Conservation (phyloP, 352 stramenopile genomes). For the Phytopythium kandeliae region DNA sequence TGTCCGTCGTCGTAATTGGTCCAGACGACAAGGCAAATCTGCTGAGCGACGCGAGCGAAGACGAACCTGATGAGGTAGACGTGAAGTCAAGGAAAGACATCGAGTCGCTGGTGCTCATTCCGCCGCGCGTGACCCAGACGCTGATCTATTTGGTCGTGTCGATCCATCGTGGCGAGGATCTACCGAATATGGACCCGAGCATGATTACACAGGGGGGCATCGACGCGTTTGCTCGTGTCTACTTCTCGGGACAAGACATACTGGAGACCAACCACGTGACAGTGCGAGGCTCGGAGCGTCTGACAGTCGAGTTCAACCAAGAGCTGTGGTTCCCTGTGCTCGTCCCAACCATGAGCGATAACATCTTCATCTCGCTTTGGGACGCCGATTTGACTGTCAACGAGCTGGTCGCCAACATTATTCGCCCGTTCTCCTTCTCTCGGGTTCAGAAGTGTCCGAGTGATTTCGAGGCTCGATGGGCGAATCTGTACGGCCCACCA, state of each 20-base stretch:
- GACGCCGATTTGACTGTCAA: conserved; percentile 69
- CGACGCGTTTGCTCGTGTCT: conserved; percentile 75
- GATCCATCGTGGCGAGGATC: conserved; percentile 67
- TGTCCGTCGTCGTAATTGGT: conserved; percentile 84
- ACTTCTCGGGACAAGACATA: conserved; percentile 66
- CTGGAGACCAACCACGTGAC: conserved; percentile 68
- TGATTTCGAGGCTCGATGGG: conserved; percentile 58
- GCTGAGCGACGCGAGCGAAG: conserved; percentile 41
- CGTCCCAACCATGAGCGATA: conserved; percentile 76
- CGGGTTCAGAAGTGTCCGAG: conserved; percentile 55
- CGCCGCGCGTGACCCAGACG: conserved; percentile 59
- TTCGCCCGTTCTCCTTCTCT: conserved; percentile 67
- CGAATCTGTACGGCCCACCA: conserved; percentile 81
- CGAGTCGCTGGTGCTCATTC: conserved; percentile 79
- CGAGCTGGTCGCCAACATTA: conserved; percentile 65
- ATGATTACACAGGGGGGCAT: conserved; percentile 61
- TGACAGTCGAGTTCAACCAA: conserved; percentile 52
- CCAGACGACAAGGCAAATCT: conserved; percentile 77
- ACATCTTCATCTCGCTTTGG: conserved; percentile 81
- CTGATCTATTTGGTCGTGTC: conserved; percentile 77
- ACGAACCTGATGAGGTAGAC: conserved; percentile 26
- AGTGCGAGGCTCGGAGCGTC: conserved; percentile 47
- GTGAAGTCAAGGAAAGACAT: conserved; percentile 56
- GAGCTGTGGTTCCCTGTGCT: conserved; percentile 87
- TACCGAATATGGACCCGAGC: conserved; percentile 83